Evolutionary conservation across 169 alveolate species (phyloP), one percentile per base, ranked within the genome.

Genomic region (Eimeria praecox): DNA sequence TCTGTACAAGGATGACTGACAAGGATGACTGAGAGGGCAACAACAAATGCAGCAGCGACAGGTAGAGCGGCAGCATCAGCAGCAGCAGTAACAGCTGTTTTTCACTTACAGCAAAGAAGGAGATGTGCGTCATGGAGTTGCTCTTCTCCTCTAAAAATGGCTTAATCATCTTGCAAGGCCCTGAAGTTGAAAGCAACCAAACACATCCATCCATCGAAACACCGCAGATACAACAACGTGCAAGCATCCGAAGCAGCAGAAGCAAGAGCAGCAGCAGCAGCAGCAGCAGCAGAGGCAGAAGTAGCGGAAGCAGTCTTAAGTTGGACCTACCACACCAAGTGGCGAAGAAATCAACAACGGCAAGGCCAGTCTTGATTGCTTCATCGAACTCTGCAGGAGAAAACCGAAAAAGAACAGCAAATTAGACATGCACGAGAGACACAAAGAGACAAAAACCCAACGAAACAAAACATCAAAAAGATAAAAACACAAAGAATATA

Each of bases 271-370:
- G 75, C 75, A 64, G 75, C 75, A 64, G 75, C 75, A 30, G 40
- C n/a, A 30, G 75, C 75, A 22, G 14, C 2, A 64, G 35, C 75
- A 64, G 75, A 22, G 22, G 75, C 75, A 64, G 14, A 22, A 30
- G 75, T 16, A 64, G 75, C 75, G 22, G 30, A 22, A 64, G 75
- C 75, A 64, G 75, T 30, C 12, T 9, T 1, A 1, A 30, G n/a
- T 30, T 22, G 49, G 44, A 75, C 96, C 52, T 46, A 95, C 96
- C 96, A 66, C 96, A 95, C 96, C 96, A 95, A 6, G 83, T 71
- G 54, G 96, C 96, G 42, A 71, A 95, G 92, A 88, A 95, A 64
- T 95, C 96, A 22, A 95, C 92, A 18, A 95, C 38, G 30, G 52
- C 92, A 24, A 95, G 59, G 83, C 78, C 96, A 40, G 33, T 66